Evolutionary conservation across 345 rosid genomes (phyloP).

Genomic region (Diplotaxis tenuifolia): DNA sequence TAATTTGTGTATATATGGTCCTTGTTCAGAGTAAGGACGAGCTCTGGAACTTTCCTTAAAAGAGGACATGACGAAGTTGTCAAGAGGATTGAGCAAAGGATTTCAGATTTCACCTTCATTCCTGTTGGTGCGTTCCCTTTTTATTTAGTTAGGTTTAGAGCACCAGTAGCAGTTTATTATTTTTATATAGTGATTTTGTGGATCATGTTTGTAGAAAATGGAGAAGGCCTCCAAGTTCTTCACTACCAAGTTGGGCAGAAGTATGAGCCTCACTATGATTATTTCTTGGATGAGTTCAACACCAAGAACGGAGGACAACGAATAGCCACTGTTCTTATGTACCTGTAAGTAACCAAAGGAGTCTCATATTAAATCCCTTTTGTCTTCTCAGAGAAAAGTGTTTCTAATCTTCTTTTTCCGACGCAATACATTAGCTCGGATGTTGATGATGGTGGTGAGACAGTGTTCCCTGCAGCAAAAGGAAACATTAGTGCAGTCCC

Average conservation of each 20-base stretch:
- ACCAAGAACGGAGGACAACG: slow-evolving; percentile 94
- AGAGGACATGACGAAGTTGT: slow-evolving; percentile 81
- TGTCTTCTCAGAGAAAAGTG: neutral
- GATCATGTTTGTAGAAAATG: slow-evolving; percentile 57
- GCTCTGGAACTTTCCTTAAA: slow-evolving; percentile 77
- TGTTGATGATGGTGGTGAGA: slow-evolving; percentile 99
- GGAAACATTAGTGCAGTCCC: slow-evolving; percentile 83
- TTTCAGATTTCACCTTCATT: slow-evolving; percentile 85
- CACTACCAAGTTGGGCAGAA: slow-evolving; percentile 97
- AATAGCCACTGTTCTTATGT: slow-evolving; percentile 93
- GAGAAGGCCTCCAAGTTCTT: slow-evolving; percentile 96
- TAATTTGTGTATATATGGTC: neutral
- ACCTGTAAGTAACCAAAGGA: slow-evolving; percentile 60
- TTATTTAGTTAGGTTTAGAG: too few relatives aligned
- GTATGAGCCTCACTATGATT: slow-evolving; percentile 94
- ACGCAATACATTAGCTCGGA: slow-evolving; percentile 59
- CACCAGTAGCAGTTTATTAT: too few relatives aligned
- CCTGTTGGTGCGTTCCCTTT: slow-evolving; percentile 64
- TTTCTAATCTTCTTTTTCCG: neutral
- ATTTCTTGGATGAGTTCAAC: slow-evolving; percentile 83
- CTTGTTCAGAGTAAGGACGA: slow-evolving; percentile 74
- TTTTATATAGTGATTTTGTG: slow-evolving; percentile 11
- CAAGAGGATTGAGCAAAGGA: slow-evolving; percentile 75
- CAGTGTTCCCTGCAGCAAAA: slow-evolving; percentile 89
- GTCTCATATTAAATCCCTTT: neutral